These are phyloP conservation scores for Verruconis gallopava DNA, from an alignment of 2,329 filamentous ascomycete species.

Conservation along the genomic window DNA sequence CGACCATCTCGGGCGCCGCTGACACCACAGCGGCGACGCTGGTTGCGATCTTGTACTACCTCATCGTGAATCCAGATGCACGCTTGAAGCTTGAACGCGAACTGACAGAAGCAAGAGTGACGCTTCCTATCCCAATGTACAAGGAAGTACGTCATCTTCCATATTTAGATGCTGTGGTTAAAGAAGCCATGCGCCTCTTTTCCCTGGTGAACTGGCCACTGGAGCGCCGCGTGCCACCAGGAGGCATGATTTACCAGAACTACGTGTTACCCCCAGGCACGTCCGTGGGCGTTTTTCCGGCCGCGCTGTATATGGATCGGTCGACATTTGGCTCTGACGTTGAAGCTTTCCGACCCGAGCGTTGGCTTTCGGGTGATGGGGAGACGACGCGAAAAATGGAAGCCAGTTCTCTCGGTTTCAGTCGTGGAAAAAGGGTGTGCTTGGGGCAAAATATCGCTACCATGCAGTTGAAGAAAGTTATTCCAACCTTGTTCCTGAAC, in stretches of 20 bases:
- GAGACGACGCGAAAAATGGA: slow-evolving; percentile 52
- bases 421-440: slow-evolving; percentile 56
- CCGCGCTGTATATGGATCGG: slow-evolving; percentile 56
- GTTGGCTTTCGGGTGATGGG: slow-evolving; percentile 46
- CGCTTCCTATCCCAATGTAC: slow-evolving; percentile 46
- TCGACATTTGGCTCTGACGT: slow-evolving; percentile 57
- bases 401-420: slow-evolving; percentile 59
- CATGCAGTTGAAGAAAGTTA: slow-evolving; percentile 38
- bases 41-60: slow-evolving; percentile 25
- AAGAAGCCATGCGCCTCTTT: slow-evolving; percentile 65
- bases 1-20: slow-evolving; percentile 28
- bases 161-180: slow-evolving; percentile 66
- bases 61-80: slow-evolving; percentile 20
- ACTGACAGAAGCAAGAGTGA: slow-evolving; percentile 14
- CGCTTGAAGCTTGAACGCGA: slow-evolving; percentile 18
- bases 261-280: slow-evolving; percentile 53
- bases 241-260: slow-evolving; percentile 51
- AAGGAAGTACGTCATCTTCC: slow-evolving; percentile 54
- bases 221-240: slow-evolving; percentile 56
- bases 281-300: slow-evolving; percentile 61
- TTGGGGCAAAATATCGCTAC: slow-evolving; percentile 43
- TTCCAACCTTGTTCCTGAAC: slow-evolving; percentile 45
- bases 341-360: slow-evolving; percentile 53
- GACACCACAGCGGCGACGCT: slow-evolving; percentile 32
- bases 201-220: slow-evolving; percentile 60